Evolutionary conservation across 345 rosid genomes (phyloP).

Genomic region (Salix dunnii): DNA sequence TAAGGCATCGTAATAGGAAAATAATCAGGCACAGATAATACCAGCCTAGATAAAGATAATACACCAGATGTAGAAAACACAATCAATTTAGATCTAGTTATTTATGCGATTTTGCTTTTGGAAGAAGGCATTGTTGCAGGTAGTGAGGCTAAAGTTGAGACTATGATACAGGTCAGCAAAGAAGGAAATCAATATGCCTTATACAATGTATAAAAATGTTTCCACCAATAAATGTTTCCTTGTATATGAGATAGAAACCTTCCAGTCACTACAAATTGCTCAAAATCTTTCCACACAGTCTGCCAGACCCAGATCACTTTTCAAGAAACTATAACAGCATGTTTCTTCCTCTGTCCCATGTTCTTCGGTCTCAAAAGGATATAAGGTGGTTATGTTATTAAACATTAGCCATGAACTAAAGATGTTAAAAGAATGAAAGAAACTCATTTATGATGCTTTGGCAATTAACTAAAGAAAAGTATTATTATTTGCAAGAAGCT

Average conservation of each 20-base stretch:
- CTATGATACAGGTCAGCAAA: neutral
- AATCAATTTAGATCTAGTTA: neutral
- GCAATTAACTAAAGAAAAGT: neutral
- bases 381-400: neutral
- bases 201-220: neutral
- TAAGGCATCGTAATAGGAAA: neutral
- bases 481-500: neutral
- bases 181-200: neutral
- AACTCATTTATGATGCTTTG: neutral
- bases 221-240: neutral
- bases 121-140: neutral
- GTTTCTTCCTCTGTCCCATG: neutral
- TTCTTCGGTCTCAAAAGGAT: neutral
- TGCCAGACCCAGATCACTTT: neutral
- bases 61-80: neutral
- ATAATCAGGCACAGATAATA: neutral
- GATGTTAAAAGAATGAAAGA: neutral
- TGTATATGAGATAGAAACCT: neutral
- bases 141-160: neutral
- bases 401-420: neutral
- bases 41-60: neutral
- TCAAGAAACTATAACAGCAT: neutral
- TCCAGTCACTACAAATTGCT: neutral
- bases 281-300: neutral
- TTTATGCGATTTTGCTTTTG: neutral